Evolutionary conservation across 768 basidiomycete species (phyloP).

Genomic region (Pulveroboletus sp.): DNA sequence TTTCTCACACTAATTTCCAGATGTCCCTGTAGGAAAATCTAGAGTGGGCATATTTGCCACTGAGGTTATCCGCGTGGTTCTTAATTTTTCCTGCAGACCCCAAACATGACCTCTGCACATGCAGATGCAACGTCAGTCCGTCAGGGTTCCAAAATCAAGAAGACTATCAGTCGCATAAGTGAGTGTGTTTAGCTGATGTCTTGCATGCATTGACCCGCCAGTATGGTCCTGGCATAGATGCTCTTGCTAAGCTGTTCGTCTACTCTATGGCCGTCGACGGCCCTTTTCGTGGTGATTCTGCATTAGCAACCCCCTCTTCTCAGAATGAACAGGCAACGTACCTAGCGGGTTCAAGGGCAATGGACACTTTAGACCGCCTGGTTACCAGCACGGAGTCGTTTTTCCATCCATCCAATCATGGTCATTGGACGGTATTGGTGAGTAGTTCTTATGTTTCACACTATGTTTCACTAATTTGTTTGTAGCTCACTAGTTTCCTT

Average conservation of each 20-base stretch:
- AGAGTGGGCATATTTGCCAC: slow-evolving; percentile 40
- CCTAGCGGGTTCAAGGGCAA: slow-evolving; percentile 78
- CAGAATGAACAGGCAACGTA: slow-evolving; percentile 47
- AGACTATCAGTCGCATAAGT: slow-evolving; percentile 62
- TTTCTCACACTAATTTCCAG: slow-evolving; percentile 26
- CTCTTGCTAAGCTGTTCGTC: slow-evolving; percentile 79
- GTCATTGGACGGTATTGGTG: slow-evolving; percentile 61
- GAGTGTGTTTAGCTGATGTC: neutral
- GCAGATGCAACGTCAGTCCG: slow-evolving; percentile 62
- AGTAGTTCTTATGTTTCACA: neutral
- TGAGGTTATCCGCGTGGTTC: neutral
- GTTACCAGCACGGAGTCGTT: slow-evolving; percentile 91
- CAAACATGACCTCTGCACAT: slow-evolving; percentile 61
- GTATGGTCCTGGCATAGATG: slow-evolving; percentile 39
- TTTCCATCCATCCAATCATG: slow-evolving; percentile 94
- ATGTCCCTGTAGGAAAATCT: slow-evolving; percentile 54
- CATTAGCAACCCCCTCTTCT: slow-evolving; percentile 63
- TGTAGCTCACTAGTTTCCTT: slow-evolving; percentile 75
- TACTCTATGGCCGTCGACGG: slow-evolving; percentile 89
- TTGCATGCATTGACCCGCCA: neutral
- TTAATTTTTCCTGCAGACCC: slow-evolving; percentile 39
- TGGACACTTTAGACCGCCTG: slow-evolving; percentile 82
- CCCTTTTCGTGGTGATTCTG: slow-evolving; percentile 43
- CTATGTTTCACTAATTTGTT: slow-evolving; percentile 7
- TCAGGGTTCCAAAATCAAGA: slow-evolving; percentile 61